These are phyloP conservation scores for Ceriops tagal DNA, from an alignment of 345 rosid species.

Conservation along the genomic window DNA sequence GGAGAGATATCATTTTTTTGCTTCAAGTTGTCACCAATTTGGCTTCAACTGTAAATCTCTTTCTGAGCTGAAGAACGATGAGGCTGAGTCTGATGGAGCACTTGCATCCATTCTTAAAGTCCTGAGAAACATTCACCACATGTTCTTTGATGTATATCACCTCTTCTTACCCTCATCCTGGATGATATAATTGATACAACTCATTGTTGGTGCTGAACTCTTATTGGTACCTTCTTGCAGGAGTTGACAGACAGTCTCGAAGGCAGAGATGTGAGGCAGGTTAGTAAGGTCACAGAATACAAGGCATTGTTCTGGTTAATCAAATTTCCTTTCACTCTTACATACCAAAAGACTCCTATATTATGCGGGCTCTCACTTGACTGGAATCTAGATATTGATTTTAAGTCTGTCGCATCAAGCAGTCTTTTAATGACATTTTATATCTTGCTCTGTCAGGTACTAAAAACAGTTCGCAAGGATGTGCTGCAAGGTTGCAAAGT, in stretches of 20 bases:
- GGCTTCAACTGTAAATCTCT: conserved; percentile 64
- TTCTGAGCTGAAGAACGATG: conserved; percentile 70
- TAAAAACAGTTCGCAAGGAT: conserved; percentile 54
- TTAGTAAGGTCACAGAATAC: conserved; percentile 8
- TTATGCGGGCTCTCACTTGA: not conserved
- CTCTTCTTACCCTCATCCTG: not conserved
- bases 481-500: conserved; percentile 64
- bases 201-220: conserved; percentile 12
- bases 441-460: conserved; percentile 23
- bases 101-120: conserved; percentile 69
- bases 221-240: conserved; percentile 28
- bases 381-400: not conserved
- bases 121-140: conserved; percentile 50
- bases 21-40: conserved; percentile 86
- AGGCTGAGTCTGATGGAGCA: conserved; percentile 67
- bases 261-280: conserved; percentile 70
- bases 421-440: not conserved
- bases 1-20: conserved; percentile 87
- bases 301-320: too few relatives aligned
- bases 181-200: not conserved
- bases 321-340: too few relatives aligned
- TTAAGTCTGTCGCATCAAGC: not conserved
- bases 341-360: too few relatives aligned
- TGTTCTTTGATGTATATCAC: conserved; percentile 55
- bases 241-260: conserved; percentile 36